Conservation (phyloP, 2,329 filamentous ascomycete genomes). For the Ascochyta koolunga region DNA sequence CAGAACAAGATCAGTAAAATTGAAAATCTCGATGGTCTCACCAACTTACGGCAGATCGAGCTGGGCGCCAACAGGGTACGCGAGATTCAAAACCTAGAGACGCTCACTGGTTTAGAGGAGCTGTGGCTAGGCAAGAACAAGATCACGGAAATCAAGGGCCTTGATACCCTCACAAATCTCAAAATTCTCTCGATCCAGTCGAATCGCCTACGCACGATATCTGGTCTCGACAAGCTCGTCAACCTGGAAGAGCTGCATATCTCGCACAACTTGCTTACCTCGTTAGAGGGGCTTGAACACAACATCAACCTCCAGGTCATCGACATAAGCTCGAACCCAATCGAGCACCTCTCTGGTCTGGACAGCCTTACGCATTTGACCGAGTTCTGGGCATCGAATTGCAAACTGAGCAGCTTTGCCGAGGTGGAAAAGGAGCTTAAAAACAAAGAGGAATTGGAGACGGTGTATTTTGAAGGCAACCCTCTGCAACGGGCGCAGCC, state of each 20-base stretch:
- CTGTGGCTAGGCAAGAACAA: constrained; percentile 98
- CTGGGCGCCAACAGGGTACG: constrained; percentile 90
- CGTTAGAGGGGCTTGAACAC: constrained; percentile 69
- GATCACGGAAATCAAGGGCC: constrained; percentile 79
- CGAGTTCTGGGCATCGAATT: constrained; percentile 95
- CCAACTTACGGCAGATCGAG: constrained; percentile 80
- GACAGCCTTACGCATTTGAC: constrained; percentile 73
- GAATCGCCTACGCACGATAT: constrained; percentile 83
- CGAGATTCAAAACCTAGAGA: constrained; percentile 84
- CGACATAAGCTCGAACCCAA: constrained; percentile 88
- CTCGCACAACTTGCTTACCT: constrained; percentile 87
- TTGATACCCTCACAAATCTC: constrained; percentile 77
- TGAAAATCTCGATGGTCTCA: constrained; percentile 78
- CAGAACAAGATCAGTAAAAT: constrained; percentile 93
- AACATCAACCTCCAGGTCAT: constrained; percentile 69
- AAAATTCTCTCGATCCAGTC: constrained; percentile 93
- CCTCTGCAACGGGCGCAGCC: constrained; percentile 79
- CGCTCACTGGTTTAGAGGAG: constrained; percentile 78
- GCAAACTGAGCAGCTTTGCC: constrained; percentile 76
- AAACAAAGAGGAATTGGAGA: constrained; percentile 80
- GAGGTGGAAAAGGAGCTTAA: constrained; percentile 80
- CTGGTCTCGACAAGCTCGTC: constrained; percentile 74
- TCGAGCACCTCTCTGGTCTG: constrained; percentile 76
- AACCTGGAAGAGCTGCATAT: constrained; percentile 93
- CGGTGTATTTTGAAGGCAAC: constrained; percentile 96